Evolutionary conservation across 2,329 filamentous ascomycete species (phyloP).

Genomic region (Cryphonectria parasitica): DNA sequence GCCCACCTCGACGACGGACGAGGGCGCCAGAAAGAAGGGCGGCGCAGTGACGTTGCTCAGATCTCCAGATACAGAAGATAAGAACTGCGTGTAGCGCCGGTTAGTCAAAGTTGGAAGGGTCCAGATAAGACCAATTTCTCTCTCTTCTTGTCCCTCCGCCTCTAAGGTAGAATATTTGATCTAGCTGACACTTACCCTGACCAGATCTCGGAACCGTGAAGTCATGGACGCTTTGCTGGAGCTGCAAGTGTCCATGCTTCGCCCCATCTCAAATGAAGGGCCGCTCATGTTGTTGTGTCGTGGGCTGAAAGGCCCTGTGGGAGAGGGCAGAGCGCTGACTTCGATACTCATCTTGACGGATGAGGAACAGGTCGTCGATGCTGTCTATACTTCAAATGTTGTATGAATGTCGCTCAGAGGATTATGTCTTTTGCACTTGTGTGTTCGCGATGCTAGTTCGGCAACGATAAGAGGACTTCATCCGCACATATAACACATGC

Average conservation of each 20-base stretch:
- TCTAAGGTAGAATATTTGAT: background rate
- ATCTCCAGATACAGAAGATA: conserved; percentile 49
- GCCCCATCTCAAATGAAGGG: conserved; percentile 5
- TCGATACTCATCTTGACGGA: conserved; percentile 23
- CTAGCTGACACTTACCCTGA: conserved; percentile 34
- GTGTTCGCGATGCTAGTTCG: background rate
- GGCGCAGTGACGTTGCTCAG: conserved; percentile 57
- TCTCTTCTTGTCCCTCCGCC: background rate
- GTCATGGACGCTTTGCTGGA: conserved; percentile 29
- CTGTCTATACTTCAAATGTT: background rate
- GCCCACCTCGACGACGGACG: conserved; percentile 55
- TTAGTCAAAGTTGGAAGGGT: too few relatives aligned
- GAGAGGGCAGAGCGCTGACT: conserved; percentile 20
- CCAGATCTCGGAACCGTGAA: conserved; percentile 38
- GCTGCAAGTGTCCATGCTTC: conserved; percentile 6
- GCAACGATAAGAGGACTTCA: background rate
- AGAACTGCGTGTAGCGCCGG: conserved; percentile 34
- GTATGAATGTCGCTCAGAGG: background rate
- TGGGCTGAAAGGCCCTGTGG: conserved; percentile 26
- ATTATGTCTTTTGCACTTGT: background rate
- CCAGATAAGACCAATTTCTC: too few relatives aligned
- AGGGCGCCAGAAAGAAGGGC: conserved; percentile 52
- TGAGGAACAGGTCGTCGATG: background rate
- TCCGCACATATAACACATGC: background rate
- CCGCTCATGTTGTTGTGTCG: conserved; percentile 18